Evolutionary conservation across 2,329 filamentous ascomycete genomes (phyloP), one percentile per base, ranked within the genome.

Genomic region (Trichoderma guizhouense): DNA sequence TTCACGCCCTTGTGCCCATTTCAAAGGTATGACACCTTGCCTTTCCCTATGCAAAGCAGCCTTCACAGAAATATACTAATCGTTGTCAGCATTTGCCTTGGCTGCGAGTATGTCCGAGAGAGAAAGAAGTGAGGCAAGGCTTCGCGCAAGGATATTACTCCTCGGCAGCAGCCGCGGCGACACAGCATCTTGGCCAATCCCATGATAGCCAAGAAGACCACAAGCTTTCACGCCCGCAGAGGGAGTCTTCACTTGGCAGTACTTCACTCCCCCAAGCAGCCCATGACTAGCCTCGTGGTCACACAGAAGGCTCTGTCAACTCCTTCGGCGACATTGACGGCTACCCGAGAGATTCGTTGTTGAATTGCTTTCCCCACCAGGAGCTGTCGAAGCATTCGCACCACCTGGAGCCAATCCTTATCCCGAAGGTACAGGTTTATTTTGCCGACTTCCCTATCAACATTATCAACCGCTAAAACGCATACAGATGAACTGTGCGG

Each of bases 81-180:
- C 24, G 74, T 18, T 53, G 51, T 66, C 78, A 95, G 95, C 97
- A 83, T 96, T 97, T 76, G 92, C 18, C 84, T 97, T 76, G 90
- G 90, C 63, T 98, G 95, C 84, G 94, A 97, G 83, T 98, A 97
- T 83, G 91, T 94, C 73, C 91, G 95, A 69, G 93, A 97, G 82
- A 90, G 94, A 76, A 98, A 98, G 85, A 98, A 98, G 86, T 89
- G 95, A 78, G 95, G 95, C 73, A 97, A 97, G 80, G 94, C 94
- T 12, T 97, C 95, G 2, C 89, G 94, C 74, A 98, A 97, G 81
- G 94, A 98, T 75, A 85, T 95, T 32, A 92, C 92, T 15, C 89
- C 91, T 75, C 90, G 34, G 90, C 88, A 3, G 87, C 88, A 7
- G 28, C 57, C 8, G 85, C 85, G 1, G 76, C 79, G 28, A 30